Base-by-base conservation (phyloP, 148 eudicot species). In the Arbutus unedo region DNA sequence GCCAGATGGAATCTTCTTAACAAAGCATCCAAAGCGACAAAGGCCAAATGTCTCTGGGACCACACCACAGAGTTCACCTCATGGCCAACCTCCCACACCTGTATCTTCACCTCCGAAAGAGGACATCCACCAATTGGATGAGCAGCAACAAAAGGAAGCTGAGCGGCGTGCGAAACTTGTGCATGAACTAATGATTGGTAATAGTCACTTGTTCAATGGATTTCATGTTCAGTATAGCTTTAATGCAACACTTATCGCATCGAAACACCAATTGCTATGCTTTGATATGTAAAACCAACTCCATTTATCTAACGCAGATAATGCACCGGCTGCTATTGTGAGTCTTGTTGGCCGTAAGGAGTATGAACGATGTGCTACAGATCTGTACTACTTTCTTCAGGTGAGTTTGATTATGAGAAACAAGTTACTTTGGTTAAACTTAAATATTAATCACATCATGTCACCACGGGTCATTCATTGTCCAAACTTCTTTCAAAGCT, bases 1-100 rank as follows among this genome's bases (percentile, higher is more conserved):
- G 99, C 99, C 99, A 81, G 99, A 96, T 90, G 98, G 99, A 56
- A 93, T 94, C 84, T 96, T 96, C 86, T 81, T 96, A 80, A 94
- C 99, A 79, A 96, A 96, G 89, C 99, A 96, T 89, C 98, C 95
- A 60, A 94, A 85, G 55, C 84, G 92, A 75, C 90, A 88, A 78
- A 85, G 60, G 77, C 91, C 95, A 21, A 85, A 91, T 66, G 72
- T 85, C 56, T 83, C 95, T 54, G 84, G 83, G 73, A 83, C 84
- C 81, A 87, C 91, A 66, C 82, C 93, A 23, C 83, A 81, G 49
- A 77, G 72, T 88, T 85, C 91, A 76, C 86, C 91, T 51, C 81
- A 68, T 45, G 85, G 79, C 74, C 91, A 84, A 85, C 84, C 85
- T 85, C 76, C 93, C 81, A 84, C 87, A 64, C 85, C 89, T 74